Conservation (phyloP, 306 rosid species). For the cucumber (Cucumis sativus) region DNA sequence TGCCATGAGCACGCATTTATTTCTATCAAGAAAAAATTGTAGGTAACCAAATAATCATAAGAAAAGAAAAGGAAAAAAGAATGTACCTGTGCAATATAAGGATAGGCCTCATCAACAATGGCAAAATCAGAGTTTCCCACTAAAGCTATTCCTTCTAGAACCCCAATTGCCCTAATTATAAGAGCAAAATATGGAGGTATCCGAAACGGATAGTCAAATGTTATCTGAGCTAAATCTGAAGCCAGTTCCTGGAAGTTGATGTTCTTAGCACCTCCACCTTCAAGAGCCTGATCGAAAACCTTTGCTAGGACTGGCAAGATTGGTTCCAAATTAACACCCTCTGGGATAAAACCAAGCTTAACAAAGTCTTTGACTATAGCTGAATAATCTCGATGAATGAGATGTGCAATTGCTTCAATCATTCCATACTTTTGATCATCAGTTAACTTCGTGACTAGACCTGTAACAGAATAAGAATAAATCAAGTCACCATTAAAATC, state of each 20-base stretch:
- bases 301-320: conserved; percentile 93
- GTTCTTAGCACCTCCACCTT: conserved; percentile 99
- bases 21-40: neutral
- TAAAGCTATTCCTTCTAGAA: conserved; percentile 89
- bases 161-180: conserved; percentile 96
- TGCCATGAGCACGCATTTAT: neutral
- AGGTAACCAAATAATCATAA: neutral
- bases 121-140: conserved; percentile 98
- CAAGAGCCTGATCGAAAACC: conserved; percentile 98
- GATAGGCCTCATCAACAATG: conserved; percentile 95
- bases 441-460: conserved; percentile 90
- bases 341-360: conserved; percentile 81
- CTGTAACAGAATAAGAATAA: conserved; percentile 32
- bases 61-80: neutral
- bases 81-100: conserved; percentile 93
- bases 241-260: conserved; percentile 97
- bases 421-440: conserved; percentile 99
- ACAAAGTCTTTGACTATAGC: conserved; percentile 94
- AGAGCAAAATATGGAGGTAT: conserved; percentile 99
- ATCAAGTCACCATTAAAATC: neutral
- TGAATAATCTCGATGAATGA: conserved; percentile 88
- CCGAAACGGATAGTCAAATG: conserved; percentile 96
- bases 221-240: conserved; percentile 92
- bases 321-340: conserved; percentile 92
- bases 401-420: conserved; percentile 97